Evolutionary conservation across 495 filamentous ascomycete species (phyloP), one percentile per base, ranked within the genome.

Genomic region (Daldinia concentrica): DNA sequence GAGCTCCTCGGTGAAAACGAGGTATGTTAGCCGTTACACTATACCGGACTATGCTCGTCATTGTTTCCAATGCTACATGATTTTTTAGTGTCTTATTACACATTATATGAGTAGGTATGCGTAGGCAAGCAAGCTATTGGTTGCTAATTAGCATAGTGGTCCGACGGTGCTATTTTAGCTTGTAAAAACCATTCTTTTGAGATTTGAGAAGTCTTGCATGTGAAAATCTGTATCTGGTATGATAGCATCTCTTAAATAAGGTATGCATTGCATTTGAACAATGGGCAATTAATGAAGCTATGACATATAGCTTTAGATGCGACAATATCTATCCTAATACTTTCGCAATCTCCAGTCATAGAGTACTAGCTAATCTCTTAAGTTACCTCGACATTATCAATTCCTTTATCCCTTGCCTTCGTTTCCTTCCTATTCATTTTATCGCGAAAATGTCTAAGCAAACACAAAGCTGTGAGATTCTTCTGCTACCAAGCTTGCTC

Each of bases 1-100:
- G 81, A 79, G 81, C 81, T 78, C 79, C 80, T 78, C 81, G 81
- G 80, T 82, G 81, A 82, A 82, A 82, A 81, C 80, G 81, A 79
- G 78, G 79, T 80, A 82, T 82, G 80, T 82, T 82, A 76, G 74
- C 81, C 81, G 75, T 79, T 82, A 82, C 81, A 82, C 81, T 78
- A 82, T 81, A 82, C 65, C 81, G 81, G 81, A 81, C 34, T 36
- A 36, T 19, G n/a, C 0, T 34, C 1, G 9, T 34, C 32, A 34
- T 34, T 34, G 32, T 12, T 34, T 34, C 1, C 32, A 34, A 34
- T 34, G 32, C 9, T 3, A 34, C 26, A 14, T 56, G 26, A 22
- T 11, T 19, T 29, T 30, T 12, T 24, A 14, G 37, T 19, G 26
- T 55, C n/a, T 27, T 62, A 55, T 48, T 48, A 26, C 26, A 12